Evolutionary conservation across 2,329 filamentous ascomycete species (phyloP).

Genomic region (Xylaria sp.): DNA sequence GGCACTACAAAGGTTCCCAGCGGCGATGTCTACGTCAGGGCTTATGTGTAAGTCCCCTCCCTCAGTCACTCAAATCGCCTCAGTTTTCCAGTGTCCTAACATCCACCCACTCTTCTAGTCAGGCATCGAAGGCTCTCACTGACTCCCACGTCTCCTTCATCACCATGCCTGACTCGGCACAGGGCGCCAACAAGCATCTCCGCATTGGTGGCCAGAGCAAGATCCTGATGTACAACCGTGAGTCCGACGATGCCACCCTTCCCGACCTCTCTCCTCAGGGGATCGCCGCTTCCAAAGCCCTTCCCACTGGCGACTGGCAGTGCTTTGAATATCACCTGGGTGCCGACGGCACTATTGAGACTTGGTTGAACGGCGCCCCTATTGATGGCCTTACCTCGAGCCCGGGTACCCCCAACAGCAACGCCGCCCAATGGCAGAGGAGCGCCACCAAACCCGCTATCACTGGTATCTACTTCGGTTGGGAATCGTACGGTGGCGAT

Average conservation of each 20-base stretch:
- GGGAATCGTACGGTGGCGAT: conserved; percentile 65
- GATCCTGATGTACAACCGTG: conserved; percentile 68
- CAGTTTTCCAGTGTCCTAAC: conserved; percentile 11
- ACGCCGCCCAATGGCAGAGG: conserved; percentile 56
- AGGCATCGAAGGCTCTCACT: conserved; percentile 59
- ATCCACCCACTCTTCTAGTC: conserved; percentile 42
- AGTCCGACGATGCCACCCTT: conserved; percentile 63
- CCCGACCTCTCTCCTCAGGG: conserved; percentile 63
- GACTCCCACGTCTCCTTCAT: conserved; percentile 64
- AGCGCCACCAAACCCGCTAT: conserved; percentile 54
- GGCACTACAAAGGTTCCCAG: conserved; percentile 58
- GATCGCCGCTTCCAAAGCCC: conserved; percentile 54
- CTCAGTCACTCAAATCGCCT: conserved; percentile 10
- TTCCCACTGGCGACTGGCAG: conserved; percentile 55
- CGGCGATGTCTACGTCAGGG: conserved; percentile 60
- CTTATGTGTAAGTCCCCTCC: conserved; percentile 53
- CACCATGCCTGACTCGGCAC: conserved; percentile 62
- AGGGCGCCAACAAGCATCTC: conserved; percentile 60
- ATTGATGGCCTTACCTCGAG: conserved; percentile 55
- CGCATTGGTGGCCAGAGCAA: conserved; percentile 63
- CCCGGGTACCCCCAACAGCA: conserved; percentile 51
- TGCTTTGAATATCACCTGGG: conserved; percentile 66
- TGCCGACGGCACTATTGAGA: conserved; percentile 60
- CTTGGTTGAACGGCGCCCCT: conserved; percentile 58
- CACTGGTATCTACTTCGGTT: conserved; percentile 61